phyloP scores from a whole-genome alignment of 1,139 yeast genomes.

The Candida sojae region DNA sequence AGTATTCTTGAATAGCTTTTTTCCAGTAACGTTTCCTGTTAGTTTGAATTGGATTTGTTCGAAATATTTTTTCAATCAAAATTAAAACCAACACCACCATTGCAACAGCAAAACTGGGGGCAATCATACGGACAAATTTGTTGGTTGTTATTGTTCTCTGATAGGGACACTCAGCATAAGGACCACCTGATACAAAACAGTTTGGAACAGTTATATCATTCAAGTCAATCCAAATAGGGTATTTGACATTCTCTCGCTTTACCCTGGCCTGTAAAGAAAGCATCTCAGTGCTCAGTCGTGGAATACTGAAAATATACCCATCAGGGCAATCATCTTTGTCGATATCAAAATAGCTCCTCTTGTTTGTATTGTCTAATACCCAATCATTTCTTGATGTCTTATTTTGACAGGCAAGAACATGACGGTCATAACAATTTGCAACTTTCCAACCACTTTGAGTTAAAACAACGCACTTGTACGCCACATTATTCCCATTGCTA shows the following conservation, averaged over 20 bases:
- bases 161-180: conserved; percentile 79
- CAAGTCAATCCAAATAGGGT: conserved; percentile 75
- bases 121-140: conserved; percentile 62
- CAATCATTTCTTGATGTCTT: conserved; percentile 44
- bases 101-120: conserved; percentile 66
- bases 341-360: conserved; percentile 55
- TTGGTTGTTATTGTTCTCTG: conserved; percentile 53
- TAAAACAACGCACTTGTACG: conserved; percentile 64
- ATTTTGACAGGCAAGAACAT: conserved; percentile 59
- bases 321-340: conserved; percentile 47
- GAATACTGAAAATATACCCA: conserved; percentile 56
- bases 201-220: conserved; percentile 73
- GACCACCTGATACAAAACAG: conserved; percentile 90
- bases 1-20: conserved; percentile 33
- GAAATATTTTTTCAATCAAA: conserved; percentile 32
- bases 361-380: conserved; percentile 35
- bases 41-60: conserved; percentile 41
- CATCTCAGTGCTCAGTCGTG: conserved; percentile 48
- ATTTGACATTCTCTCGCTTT: conserved; percentile 18
- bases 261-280: conserved; percentile 29
- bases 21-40: conserved; percentile 47
- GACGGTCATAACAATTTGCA: conserved; percentile 60
- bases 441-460: conserved; percentile 55
- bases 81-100: conserved; percentile 47
- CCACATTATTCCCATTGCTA: conserved; percentile 26